Percentiles rank a stretch among this genome's conserved stretches.
phyloP scores from a whole-genome alignment of 1,284 basidiomycete genomes.

The Fomes fomentarius region DNA sequence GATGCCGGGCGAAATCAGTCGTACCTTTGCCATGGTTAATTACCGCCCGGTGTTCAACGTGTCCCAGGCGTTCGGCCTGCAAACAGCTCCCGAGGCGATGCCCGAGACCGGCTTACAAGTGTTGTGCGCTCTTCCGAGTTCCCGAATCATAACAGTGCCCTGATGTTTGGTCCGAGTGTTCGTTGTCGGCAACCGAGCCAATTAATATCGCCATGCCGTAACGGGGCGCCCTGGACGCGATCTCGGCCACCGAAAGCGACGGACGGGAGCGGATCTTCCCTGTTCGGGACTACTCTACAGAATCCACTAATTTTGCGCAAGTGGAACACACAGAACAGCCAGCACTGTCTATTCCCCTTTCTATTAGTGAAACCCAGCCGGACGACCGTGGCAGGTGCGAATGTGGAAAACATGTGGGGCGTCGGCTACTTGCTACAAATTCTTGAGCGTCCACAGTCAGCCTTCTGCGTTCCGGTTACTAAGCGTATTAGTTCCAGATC shows the following conservation, averaged over 20 bases:
- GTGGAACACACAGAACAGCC: neutral
- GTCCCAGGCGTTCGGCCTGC: conserved; percentile 11
- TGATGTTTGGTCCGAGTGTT: too few species aligned
- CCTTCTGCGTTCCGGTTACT: neutral
- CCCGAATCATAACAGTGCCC: too few species aligned
- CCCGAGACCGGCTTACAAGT: neutral
- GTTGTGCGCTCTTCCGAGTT: too few species aligned
- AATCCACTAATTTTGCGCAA: neutral
- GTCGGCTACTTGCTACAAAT: neutral
- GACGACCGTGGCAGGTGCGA: too few species aligned
- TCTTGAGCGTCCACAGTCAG: neutral
- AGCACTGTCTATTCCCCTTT: neutral
- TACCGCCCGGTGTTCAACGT: conserved; percentile 18
- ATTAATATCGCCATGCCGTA: neutral
- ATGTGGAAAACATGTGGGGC: too few species aligned
- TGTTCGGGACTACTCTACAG: neutral
- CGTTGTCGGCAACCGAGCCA: too few species aligned
- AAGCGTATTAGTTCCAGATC: too few species aligned
- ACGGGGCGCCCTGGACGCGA: neutral
- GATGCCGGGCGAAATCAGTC: neutral
- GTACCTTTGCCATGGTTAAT: conserved; percentile 6
- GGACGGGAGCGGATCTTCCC: neutral
- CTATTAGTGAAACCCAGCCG: neutral
- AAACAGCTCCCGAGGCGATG: conserved; percentile 11
- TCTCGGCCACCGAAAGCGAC: conserved; percentile 1